Conservation (phyloP, 2,329 filamentous ascomycete genomes). For the Cladorrhinum sp. region DNA sequence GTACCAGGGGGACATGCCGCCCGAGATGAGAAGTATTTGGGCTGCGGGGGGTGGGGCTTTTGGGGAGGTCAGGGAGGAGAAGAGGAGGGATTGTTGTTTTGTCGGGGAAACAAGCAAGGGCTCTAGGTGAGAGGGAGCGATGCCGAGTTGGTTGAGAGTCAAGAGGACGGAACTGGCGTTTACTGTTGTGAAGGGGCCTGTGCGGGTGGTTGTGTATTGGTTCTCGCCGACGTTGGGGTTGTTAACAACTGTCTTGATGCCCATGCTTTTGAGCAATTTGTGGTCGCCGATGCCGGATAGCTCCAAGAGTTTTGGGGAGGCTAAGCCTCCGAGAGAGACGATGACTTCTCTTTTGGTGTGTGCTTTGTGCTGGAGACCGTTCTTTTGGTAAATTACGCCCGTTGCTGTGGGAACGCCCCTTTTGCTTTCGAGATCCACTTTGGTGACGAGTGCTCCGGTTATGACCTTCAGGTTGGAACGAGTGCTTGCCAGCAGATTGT, state of each 20-base stretch:
- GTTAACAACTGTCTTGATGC: slow-evolving; percentile 34
- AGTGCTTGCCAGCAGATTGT: slow-evolving; percentile 31
- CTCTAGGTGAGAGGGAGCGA: too few species aligned
- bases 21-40: too few species aligned
- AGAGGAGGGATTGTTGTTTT: too few species aligned
- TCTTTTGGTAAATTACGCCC: too few species aligned
- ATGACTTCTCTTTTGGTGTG: slow-evolving; percentile 35
- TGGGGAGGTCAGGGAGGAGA: too few species aligned
- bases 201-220: not conserved
- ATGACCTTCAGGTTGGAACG: slow-evolving; percentile 37
- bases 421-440: slow-evolving; percentile 28
- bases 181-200: too few species aligned
- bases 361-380: too few species aligned
- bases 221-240: slow-evolving; percentile 43
- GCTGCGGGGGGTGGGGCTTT: too few species aligned
- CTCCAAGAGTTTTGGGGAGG: slow-evolving; percentile 35
- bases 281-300: slow-evolving; percentile 38
- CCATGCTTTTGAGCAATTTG: slow-evolving; percentile 38
- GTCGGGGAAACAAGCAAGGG: too few species aligned
- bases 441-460: slow-evolving; percentile 31
- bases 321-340: slow-evolving; percentile 38
- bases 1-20: too few species aligned
- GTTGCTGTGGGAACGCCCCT: not conserved
- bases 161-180: too few species aligned
- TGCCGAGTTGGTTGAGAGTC: too few species aligned